Evolutionary conservation across 495 filamentous ascomycete genomes (phyloP).

Genomic region (Aspergillus conjunctus): DNA sequence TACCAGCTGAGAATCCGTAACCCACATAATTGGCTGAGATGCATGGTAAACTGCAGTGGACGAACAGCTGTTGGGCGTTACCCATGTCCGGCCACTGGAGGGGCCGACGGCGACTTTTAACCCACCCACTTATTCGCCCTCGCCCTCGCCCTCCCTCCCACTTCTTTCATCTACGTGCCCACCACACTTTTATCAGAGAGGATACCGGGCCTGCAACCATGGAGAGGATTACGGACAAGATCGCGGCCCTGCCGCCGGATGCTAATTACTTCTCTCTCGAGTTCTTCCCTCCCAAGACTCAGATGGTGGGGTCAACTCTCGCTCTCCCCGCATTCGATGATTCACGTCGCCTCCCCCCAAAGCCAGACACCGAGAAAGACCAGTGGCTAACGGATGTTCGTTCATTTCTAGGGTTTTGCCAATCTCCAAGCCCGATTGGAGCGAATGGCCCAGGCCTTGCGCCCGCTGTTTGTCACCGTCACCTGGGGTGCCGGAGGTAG

Average conservation of each 20-base stretch:
- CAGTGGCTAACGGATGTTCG: constrained; percentile 22
- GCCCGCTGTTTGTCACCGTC: constrained; percentile 92
- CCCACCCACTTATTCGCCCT: constrained; percentile 8
- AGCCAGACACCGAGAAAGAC: background rate
- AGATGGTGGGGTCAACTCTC: constrained; percentile 62
- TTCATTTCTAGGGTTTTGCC: constrained; percentile 65
- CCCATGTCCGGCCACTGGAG: background rate
- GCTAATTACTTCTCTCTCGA: constrained; percentile 92
- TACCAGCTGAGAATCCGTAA: too few species aligned
- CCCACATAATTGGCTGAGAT: background rate
- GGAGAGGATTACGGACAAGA: constrained; percentile 97
- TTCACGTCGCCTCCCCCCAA: constrained; percentile 2
- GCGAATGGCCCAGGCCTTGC: constrained; percentile 88
- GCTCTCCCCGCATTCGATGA: constrained; percentile 28
- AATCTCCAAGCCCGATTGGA: constrained; percentile 92
- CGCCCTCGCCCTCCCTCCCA: constrained; percentile 8
- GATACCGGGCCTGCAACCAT: constrained; percentile 42
- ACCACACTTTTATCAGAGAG: constrained; percentile 7
- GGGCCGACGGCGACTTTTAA: constrained; percentile 9
- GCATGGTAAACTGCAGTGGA: background rate
- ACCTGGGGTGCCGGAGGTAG: constrained; percentile 97
- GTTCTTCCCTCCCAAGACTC: constrained; percentile 97
- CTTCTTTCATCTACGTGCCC: constrained; percentile 5
- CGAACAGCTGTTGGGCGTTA: background rate
- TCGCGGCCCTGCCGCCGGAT: constrained; percentile 81